Base-by-base conservation (phyloP, 495 filamentous ascomycete genomes). In the Aspergillus conjunctus region DNA sequence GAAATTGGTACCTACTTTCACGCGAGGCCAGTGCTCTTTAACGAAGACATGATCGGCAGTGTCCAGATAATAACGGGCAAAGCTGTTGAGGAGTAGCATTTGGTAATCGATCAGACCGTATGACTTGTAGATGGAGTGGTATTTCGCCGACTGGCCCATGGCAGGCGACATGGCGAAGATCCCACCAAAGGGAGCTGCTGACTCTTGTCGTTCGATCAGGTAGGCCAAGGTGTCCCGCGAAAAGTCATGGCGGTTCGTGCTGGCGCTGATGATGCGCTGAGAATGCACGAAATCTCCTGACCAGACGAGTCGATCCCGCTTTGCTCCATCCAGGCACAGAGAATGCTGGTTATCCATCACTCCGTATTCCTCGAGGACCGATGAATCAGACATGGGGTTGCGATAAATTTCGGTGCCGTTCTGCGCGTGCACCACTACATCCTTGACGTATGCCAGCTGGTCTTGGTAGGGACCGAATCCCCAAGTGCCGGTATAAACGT, bases 391-490 rank as follows among this genome's bases (percentile, higher is more conserved):
- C 56, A 76, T 56, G 3, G 55, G 39, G 44, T 73, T 73, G 0
- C 54, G 12, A 37, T 75, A 75, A 1, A 75, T 48, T 10, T 67
- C 8, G 0, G 67, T 70, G 3, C 71, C 68, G 50, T 74, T 74
- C 21, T 58, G 30, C 3, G 70, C 64, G 14, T 45, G 54, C 11
- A 71, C 73, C 17, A 39, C 51, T 14, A 74, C 71, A 56, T 77
- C 64, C 44, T 69, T 73, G 39, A 73, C 57, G 49, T 63, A 66
- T 0, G 71, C 71, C 7, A 50, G 50, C 53, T 77, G 66, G 43
- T 75, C 70, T 45, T 66, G 64, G 37, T 60, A 75, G 0, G 69
- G 68, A 4, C 73, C 74, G 56, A 77, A 74, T 14, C 68, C 74
- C 49, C 59, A 77, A 4, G 65, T 66, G n/a, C 74, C 70, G 7